These are phyloP conservation scores for Hemileccinum rubropunctum DNA, from an alignment of 768 basidiomycete genomes.

Conservation along the genomic window DNA sequence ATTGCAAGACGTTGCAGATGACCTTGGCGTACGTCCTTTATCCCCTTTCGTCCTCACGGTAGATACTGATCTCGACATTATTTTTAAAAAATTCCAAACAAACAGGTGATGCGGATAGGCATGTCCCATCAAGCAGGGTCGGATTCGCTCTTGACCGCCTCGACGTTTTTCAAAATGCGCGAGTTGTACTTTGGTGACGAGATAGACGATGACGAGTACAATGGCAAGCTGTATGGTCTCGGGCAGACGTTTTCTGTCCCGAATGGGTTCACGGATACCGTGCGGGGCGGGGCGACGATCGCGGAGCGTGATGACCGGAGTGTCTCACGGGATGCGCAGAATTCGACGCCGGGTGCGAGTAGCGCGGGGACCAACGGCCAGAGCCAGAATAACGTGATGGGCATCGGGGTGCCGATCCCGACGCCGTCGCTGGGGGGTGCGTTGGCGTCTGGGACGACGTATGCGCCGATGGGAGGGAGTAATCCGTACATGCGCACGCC, in stretches of 20 bases:
- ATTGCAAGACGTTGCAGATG: slow-evolving; percentile 93
- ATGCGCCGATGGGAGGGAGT: slow-evolving; percentile 56
- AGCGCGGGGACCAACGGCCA: slow-evolving; percentile 9
- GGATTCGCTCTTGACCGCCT: slow-evolving; percentile 91
- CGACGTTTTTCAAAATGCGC: slow-evolving; percentile 95
- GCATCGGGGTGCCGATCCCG: slow-evolving; percentile 43
- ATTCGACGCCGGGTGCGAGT: slow-evolving; percentile 46
- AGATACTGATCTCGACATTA: background rate
- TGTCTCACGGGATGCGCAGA: slow-evolving; percentile 47
- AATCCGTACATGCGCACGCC: slow-evolving; percentile 66
- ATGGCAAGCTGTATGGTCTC: slow-evolving; percentile 80
- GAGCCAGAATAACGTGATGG: slow-evolving; percentile 45
- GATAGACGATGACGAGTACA: slow-evolving; percentile 82
- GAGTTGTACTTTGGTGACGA: slow-evolving; percentile 87
- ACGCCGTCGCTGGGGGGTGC: slow-evolving; percentile 37
- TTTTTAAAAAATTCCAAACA: background rate
- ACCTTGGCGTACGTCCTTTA: slow-evolving; percentile 73
- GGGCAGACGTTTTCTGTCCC: slow-evolving; percentile 71
- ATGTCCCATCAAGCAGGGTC: slow-evolving; percentile 95
- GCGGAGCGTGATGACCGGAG: slow-evolving; percentile 43
- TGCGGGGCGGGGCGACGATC: slow-evolving; percentile 73
- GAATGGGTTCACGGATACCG: slow-evolving; percentile 65
- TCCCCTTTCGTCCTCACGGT: background rate
- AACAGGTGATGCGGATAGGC: slow-evolving; percentile 83
- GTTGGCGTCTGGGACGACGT: slow-evolving; percentile 50